Conservation (phyloP, 495 filamentous ascomycete species). For the Penicillium roqueforti region DNA sequence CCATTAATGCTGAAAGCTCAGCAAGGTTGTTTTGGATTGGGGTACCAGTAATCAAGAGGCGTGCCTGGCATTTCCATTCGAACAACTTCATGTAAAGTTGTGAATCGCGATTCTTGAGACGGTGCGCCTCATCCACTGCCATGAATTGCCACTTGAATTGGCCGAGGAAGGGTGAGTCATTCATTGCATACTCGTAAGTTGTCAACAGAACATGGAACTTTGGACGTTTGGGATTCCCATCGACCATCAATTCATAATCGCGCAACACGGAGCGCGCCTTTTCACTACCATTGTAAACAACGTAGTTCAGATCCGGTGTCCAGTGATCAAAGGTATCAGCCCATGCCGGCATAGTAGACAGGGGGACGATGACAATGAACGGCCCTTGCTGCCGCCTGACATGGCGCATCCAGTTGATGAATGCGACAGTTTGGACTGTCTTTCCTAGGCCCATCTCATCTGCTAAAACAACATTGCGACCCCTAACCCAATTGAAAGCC, state of each 20-base stretch:
- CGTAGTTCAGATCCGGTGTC: conserved; percentile 95
- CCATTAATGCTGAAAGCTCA: conserved; percentile 85
- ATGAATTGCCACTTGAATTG: conserved; percentile 96
- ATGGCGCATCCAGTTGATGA: conserved; percentile 97
- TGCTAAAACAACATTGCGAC: conserved; percentile 90
- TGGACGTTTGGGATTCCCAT: conserved; percentile 74
- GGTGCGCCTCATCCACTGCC: conserved; percentile 93
- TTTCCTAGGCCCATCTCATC: conserved; percentile 99
- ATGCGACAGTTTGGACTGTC: conserved; percentile 95
- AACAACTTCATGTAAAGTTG: conserved; percentile 82
- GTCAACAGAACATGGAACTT: conserved; percentile 96
- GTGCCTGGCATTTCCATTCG: conserved; percentile 77
- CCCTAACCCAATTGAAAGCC: conserved; percentile 87
- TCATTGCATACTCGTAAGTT: conserved; percentile 90
- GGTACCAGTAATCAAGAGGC: conserved; percentile 92
- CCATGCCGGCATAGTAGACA: conserved; percentile 97
- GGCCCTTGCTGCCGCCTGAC: conserved; percentile 85
- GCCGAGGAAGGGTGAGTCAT: conserved; percentile 71
- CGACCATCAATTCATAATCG: conserved; percentile 80
- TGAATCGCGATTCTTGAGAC: conserved; percentile 92
- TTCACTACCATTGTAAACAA: conserved; percentile 90
- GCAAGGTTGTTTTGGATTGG: conserved; percentile 95
- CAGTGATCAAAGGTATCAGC: conserved; percentile 95
- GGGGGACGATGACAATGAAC: conserved; percentile 90
- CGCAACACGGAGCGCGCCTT: conserved; percentile 74